Evolutionary conservation across 306 rosid genomes (phyloP).

Genomic region (Aeschynomene evenia): DNA sequence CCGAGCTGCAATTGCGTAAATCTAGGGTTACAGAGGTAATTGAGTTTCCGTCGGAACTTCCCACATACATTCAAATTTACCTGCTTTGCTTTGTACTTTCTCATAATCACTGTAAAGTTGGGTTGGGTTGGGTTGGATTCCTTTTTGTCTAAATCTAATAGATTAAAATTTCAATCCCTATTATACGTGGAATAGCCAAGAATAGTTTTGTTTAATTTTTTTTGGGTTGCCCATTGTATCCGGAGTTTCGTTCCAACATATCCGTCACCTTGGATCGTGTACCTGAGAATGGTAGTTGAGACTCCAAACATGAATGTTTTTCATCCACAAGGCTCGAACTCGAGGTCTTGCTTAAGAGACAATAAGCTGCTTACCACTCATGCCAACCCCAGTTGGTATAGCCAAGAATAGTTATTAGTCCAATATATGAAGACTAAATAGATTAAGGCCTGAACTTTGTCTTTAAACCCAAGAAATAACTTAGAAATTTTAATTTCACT

Average conservation of each 20-base stretch:
- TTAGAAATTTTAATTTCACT: background rate
- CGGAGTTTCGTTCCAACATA: too few relatives aligned
- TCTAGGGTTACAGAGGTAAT: slow-evolving; percentile 70
- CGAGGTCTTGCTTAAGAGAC: too few relatives aligned
- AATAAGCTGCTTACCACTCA: too few relatives aligned
- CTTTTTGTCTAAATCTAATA: background rate
- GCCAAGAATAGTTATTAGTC: too few relatives aligned
- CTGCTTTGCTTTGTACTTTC: slow-evolving; percentile 3
- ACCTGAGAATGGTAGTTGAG: too few relatives aligned
- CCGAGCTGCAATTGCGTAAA: slow-evolving; percentile 79
- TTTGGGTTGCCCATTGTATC: too few relatives aligned
- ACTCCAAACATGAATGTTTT: too few relatives aligned
- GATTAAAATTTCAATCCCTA: background rate
- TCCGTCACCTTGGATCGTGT: too few relatives aligned
- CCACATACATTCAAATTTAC: background rate
- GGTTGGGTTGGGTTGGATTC: background rate
- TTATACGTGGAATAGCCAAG: background rate
- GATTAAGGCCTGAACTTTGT: background rate
- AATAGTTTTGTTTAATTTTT: too few relatives aligned
- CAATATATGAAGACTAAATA: too few relatives aligned
- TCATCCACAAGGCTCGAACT: too few relatives aligned
- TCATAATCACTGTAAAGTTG: background rate
- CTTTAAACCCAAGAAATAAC: background rate
- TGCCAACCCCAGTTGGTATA: too few relatives aligned
- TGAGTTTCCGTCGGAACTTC: slow-evolving; percentile 6